phyloP scores from a whole-genome alignment of 805 yeast species.

The Sungouiozyma intestinalis region DNA sequence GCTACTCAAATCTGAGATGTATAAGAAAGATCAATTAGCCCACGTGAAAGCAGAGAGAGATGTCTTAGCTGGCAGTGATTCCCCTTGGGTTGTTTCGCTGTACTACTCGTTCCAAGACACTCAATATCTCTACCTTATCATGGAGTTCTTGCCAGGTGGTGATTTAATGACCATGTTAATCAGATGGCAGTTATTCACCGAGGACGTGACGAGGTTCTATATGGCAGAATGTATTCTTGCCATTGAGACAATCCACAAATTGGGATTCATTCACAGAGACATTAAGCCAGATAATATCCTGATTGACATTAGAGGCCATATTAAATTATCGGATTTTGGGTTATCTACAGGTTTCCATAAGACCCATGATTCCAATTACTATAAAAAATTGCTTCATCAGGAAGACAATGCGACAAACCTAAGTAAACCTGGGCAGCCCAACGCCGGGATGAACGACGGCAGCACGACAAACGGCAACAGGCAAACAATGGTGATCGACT shows the following conservation, averaged over 20 bases:
- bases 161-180: slow-evolving; percentile 92
- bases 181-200: slow-evolving; percentile 88
- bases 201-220: slow-evolving; percentile 84
- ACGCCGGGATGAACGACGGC: slow-evolving; percentile 9
- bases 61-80: slow-evolving; percentile 81
- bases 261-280: slow-evolving; percentile 93
- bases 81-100: slow-evolving; percentile 87
- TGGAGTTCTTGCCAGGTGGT: slow-evolving; percentile 93
- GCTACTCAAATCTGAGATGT: slow-evolving; percentile 82
- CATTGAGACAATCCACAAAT: slow-evolving; percentile 84
- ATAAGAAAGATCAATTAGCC: slow-evolving; percentile 85
- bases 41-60: slow-evolving; percentile 95
- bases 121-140: slow-evolving; percentile 70
- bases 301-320: slow-evolving; percentile 72
- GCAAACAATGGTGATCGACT: slow-evolving; percentile 82
- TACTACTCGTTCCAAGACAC: slow-evolving; percentile 65
- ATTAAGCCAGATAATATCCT: slow-evolving; percentile 94
- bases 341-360: slow-evolving; percentile 86
- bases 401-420: slow-evolving; percentile 30
- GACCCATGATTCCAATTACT: slow-evolving; percentile 84
- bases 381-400: slow-evolving; percentile 69
- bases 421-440: slow-evolving; percentile 28
- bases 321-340: slow-evolving; percentile 81
- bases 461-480: slow-evolving; percentile 34
- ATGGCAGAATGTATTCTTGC: slow-evolving; percentile 96